These are phyloP conservation scores for Sanghuangporus weigelae DNA, from an alignment of 1,284 basidiomycete genomes.

Conservation along the genomic window DNA sequence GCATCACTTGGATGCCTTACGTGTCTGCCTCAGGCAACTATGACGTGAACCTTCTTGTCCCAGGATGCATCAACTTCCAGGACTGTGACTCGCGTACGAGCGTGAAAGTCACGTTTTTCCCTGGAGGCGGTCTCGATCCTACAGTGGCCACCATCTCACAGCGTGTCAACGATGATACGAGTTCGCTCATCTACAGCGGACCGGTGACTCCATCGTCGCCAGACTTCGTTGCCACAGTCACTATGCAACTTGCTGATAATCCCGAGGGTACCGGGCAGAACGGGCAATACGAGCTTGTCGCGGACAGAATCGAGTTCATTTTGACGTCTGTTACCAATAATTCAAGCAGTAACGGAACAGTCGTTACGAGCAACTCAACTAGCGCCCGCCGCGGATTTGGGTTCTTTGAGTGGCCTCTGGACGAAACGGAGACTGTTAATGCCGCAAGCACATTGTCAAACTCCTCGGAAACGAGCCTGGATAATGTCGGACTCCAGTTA, in stretches of 20 bases:
- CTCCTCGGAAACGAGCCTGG: constrained; percentile 65
- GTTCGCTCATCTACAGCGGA: constrained; percentile 72
- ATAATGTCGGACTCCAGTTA: constrained; percentile 55
- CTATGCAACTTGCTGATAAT: constrained; percentile 58
- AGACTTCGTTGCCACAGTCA: constrained; percentile 70
- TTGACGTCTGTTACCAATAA: constrained; percentile 53
- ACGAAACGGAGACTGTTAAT: constrained; percentile 38
- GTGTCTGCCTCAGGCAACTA: constrained; percentile 87
- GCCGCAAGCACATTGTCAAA: constrained; percentile 61
- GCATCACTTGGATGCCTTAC: constrained; percentile 86
- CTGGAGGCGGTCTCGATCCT: constrained; percentile 60
- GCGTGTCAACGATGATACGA: constrained; percentile 61
- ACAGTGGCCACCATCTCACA: constrained; percentile 71
- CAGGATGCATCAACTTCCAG: constrained; percentile 78
- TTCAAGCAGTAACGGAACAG: constrained; percentile 29
- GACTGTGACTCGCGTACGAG: constrained; percentile 80
- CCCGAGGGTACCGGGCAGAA: constrained; percentile 57
- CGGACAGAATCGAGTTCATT: constrained; percentile 71
- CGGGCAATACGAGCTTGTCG: constrained; percentile 74
- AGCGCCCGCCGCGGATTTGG: constrained; percentile 52
- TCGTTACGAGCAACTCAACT: constrained; percentile 28
- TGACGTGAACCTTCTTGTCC: constrained; percentile 78
- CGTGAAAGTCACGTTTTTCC: constrained; percentile 81
- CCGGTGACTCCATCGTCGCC: constrained; percentile 71
- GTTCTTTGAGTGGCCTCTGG: constrained; percentile 75